phyloP scores from a whole-genome alignment of 129 eudicot genomes.

The Artemisia tridentata region DNA sequence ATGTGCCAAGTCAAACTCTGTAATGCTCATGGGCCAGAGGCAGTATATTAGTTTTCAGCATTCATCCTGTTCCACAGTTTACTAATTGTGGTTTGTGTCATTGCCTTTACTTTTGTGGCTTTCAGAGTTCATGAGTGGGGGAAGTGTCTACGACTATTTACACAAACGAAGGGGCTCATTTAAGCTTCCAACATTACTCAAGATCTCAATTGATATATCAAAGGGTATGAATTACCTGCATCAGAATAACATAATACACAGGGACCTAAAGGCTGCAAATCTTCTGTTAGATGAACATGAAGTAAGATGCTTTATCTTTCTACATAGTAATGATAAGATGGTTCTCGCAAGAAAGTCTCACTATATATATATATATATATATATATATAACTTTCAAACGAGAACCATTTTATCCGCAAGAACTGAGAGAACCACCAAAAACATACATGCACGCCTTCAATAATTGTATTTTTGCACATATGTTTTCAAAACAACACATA shows the following conservation, averaged over 20 bases:
- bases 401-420: no score
- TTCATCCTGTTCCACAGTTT: not conserved
- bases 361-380: not conserved
- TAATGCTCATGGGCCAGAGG: constrained; percentile 1
- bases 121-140: constrained; percentile 92
- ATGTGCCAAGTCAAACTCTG: not conserved
- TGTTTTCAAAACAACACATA: no score
- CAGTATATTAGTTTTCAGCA: constrained; percentile 10
- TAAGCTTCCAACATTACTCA: constrained; percentile 85
- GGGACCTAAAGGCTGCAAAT: constrained; percentile 99
- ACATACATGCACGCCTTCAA: no score
- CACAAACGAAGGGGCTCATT: constrained; percentile 92
- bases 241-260: constrained; percentile 93
- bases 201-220: constrained; percentile 85
- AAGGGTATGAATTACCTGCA: constrained; percentile 98
- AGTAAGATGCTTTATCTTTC: constrained; percentile 47
- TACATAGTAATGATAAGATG: constrained; percentile 5
- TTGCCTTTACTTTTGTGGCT: constrained; percentile 13
- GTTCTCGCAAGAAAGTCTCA: no score
- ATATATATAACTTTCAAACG: no score
- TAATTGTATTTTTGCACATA: no score
- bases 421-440: no score
- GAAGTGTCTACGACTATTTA: constrained; percentile 93
- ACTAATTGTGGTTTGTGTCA: not conserved
- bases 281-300: constrained; percentile 98